Evolutionary conservation across 1,284 basidiomycete species (phyloP).

Genomic region (Ceratobasidium sp.): DNA sequence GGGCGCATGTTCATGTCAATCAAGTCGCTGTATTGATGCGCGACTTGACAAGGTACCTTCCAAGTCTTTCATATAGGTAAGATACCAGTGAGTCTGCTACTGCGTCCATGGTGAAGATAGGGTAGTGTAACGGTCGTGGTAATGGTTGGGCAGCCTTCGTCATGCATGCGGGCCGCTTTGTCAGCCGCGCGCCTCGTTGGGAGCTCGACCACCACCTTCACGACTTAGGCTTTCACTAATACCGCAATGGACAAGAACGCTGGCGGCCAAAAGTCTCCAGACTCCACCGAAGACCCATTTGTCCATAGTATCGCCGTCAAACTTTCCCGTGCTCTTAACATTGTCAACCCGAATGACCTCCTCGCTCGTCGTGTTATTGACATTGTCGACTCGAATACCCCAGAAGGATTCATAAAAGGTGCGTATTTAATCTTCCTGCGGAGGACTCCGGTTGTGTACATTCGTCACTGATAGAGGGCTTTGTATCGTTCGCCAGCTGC

Average conservation of each 20-base stretch:
- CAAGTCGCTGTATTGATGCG: neutral
- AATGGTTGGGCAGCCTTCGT: neutral
- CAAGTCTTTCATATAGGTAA: slow-evolving; percentile 19
- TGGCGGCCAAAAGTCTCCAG: neutral
- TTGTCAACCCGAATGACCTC: slow-evolving; percentile 80
- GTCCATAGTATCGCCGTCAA: slow-evolving; percentile 80
- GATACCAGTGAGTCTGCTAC: slow-evolving; percentile 12
- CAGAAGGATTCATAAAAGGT: slow-evolving; percentile 70
- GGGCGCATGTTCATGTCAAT: neutral
- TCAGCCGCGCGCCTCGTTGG: neutral
- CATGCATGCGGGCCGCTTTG: neutral
- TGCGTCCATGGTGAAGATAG: slow-evolving; percentile 18
- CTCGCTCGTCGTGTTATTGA: slow-evolving; percentile 80
- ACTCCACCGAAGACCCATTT: slow-evolving; percentile 57
- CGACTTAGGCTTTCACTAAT: neutral
- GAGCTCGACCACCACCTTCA: slow-evolving; percentile 6
- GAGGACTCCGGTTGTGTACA: slow-evolving; percentile 6
- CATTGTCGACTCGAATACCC: slow-evolving; percentile 72
- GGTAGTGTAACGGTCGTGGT: neutral
- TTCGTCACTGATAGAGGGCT: slow-evolving; percentile 39
- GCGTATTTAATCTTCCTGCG: slow-evolving; percentile 39
- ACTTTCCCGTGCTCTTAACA: slow-evolving; percentile 79
- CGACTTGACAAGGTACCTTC: slow-evolving; percentile 8
- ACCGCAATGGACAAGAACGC: slow-evolving; percentile 1
- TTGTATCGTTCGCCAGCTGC: slow-evolving; percentile 60